Evolutionary conservation across 2,329 filamentous ascomycete species (phyloP), one percentile per base, ranked within the genome.

Genomic region (Penicillium sp.): DNA sequence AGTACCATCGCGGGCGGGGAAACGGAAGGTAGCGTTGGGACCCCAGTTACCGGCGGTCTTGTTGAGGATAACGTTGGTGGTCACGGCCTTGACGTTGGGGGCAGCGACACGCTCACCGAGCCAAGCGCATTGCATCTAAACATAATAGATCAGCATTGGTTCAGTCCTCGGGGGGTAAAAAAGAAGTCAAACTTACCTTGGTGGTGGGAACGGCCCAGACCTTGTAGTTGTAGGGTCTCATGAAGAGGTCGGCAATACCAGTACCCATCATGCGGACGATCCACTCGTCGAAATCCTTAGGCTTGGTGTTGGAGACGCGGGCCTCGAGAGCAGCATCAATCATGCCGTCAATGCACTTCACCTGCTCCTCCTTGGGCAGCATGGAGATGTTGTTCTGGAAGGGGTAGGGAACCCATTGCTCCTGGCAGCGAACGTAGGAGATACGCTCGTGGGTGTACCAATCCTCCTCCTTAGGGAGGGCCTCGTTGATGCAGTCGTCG

Each of bases 301-400:
- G 94, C 84, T 97, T 97, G 65, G 87, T 91, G 80, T 86, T 93
- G 72, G 91, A 82, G 46, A 95, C 90, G 70, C 92, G 90, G 71
- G 86, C 85, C 79, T 93, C 91, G 65, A 97, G 78, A 58, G 94
- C 90, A 61, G 94, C 90, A 76, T 99, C 93, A 67, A 99, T 97
- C 82, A 99, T 87, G 64, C 93, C 93, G 67, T 97, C 91, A 70
- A 99, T 88, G 77, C 91, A 95, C 73, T 85, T 88, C 65, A 97
- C 92, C 81, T 99, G 92, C 72, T 99, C 94, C 66, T 97, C 91
- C 83, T 97, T 96, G 76, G 91, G 90, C 72, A 99, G 81, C 87
- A 97, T 93, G 71, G 94, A 96, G 75, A 99, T 93, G 84, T 99
- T 99, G 87, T 97, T 99, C 83, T 99, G 94, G 88, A 99, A 97